Base-by-base conservation (phyloP, 1,284 basidiomycete species). In the Ceratobasidium papillatum region DNA sequence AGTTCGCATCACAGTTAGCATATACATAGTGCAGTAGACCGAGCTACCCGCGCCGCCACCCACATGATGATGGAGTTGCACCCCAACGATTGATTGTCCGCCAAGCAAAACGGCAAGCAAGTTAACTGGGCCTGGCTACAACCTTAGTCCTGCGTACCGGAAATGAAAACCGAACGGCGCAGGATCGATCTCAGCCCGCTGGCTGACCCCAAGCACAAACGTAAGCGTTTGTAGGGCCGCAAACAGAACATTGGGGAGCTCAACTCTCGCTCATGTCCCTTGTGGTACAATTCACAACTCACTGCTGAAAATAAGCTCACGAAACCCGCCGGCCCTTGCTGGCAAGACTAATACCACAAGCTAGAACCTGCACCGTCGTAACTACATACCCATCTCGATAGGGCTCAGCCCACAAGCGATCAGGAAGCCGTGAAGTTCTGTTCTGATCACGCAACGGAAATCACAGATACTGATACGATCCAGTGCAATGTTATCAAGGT, bases 391-490 rank as follows among this genome's bases (percentile, higher is more conserved):
- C 45, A 17, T 3, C 19, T 47, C 11, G 19, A 47, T 41, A 41
- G 38, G 38, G 38, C 38, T 41, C 38, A 41, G 38, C 38, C 45
- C 19, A 4, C 19, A 47, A 19, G 19, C 45, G 45, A 47, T 47
- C 45, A 19, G 9, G 45, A 47, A 47, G 45, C 9, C 9, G 8
- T 47, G 9, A 17, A 47, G 19, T 19, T 19, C 3, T n/a, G 8
- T 9, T 19, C 7, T 52, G 27, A 52, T 27, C 51, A 27, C 51
- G 27, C 25, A 52, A 30, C 51, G 22, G 14, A 52, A 52, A 52
- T 52, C 51, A 25, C 51, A 52, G 51, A 52, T 52, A 52, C 51
- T 52, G 51, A 52, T 30, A 19, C 14, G n/a, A n/a, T n/a, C n/a
- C n/a, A n/a, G n/a, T n/a, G n/a, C 51, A 5, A 27, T 30, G 8